These are phyloP conservation scores for Linnemannia schmuckeri DNA, from an alignment of 192 early-diverging fungal species.

Conservation along the genomic window DNA sequence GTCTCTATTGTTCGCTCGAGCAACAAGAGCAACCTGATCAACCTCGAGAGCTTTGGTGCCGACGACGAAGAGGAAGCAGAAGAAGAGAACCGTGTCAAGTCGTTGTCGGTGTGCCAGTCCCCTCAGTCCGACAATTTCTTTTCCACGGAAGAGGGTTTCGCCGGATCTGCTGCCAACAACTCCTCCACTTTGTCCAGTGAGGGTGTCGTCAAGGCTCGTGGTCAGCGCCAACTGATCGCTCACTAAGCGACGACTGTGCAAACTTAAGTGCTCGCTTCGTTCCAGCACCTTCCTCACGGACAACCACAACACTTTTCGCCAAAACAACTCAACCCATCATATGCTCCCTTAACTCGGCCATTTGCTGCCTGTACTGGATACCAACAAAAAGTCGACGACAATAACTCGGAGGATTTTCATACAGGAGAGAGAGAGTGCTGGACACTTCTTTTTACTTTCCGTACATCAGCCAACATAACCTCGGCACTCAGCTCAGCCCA, in stretches of 20 bases:
- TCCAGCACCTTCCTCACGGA: background rate
- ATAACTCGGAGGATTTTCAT: background rate
- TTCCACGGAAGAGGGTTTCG: constrained; percentile 1
- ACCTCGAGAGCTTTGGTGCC: background rate
- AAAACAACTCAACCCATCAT: background rate
- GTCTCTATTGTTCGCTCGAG: background rate
- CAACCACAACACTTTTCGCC: background rate
- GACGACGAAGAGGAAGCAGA: background rate
- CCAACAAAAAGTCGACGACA: too few species aligned
- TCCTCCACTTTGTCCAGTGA: background rate
- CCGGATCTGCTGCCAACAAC: background rate
- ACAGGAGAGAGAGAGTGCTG: background rate
- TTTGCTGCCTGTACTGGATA: too few species aligned
- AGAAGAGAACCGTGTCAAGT: background rate
- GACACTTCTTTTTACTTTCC: background rate
- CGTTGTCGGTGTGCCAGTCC: constrained; percentile 8
- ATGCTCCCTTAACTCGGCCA: background rate
- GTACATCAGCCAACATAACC: background rate
- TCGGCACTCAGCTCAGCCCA: background rate
- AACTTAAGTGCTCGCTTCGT: background rate
- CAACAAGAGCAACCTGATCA: constrained; percentile 21
- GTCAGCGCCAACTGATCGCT: constrained; percentile 40
- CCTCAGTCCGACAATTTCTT: constrained; percentile 45
- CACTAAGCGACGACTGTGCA: constrained; percentile 10
- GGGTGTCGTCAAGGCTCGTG: constrained; percentile 14